phyloP scores from a whole-genome alignment of 495 filamentous ascomycete species.

The Aspergillus affinis region DNA sequence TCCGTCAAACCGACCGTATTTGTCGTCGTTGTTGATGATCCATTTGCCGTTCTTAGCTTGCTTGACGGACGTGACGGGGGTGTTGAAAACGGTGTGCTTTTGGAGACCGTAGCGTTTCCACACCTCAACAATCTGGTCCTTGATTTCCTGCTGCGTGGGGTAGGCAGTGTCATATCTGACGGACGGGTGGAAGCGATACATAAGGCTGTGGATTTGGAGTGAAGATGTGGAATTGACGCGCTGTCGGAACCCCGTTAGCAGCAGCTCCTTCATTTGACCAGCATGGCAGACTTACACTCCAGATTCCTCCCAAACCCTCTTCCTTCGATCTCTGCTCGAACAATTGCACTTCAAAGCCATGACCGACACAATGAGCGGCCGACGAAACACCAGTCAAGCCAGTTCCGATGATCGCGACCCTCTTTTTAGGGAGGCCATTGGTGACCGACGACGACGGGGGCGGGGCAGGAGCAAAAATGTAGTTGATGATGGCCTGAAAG shows the following conservation, averaged over 20 bases:
- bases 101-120: conserved; percentile 78
- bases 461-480: conserved; percentile 67
- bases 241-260: conserved; percentile 30
- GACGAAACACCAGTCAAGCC: conserved; percentile 81
- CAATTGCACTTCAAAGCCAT: conserved; percentile 79
- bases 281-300: conserved; percentile 59
- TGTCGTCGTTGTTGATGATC: conserved; percentile 77
- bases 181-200: conserved; percentile 87
- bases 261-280: background rate
- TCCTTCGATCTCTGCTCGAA: conserved; percentile 68
- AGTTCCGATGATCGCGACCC: conserved; percentile 79
- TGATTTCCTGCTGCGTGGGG: conserved; percentile 70
- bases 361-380: conserved; percentile 80
- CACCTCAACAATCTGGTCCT: conserved; percentile 64
- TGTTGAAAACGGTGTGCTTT: conserved; percentile 68
- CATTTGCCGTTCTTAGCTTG: conserved; percentile 68
- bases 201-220: conserved; percentile 79
- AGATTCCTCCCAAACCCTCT: conserved; percentile 72
- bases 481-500: conserved; percentile 64
- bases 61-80: conserved; percentile 63
- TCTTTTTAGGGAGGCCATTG: conserved; percentile 49
- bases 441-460: conserved; percentile 56
- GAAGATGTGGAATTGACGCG: conserved; percentile 80
- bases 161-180: conserved; percentile 73
- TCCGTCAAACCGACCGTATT: conserved; percentile 72